These are phyloP conservation scores for Ilyonectria robusta DNA, from an alignment of 2,329 filamentous ascomycete species.

Conservation along the genomic window DNA sequence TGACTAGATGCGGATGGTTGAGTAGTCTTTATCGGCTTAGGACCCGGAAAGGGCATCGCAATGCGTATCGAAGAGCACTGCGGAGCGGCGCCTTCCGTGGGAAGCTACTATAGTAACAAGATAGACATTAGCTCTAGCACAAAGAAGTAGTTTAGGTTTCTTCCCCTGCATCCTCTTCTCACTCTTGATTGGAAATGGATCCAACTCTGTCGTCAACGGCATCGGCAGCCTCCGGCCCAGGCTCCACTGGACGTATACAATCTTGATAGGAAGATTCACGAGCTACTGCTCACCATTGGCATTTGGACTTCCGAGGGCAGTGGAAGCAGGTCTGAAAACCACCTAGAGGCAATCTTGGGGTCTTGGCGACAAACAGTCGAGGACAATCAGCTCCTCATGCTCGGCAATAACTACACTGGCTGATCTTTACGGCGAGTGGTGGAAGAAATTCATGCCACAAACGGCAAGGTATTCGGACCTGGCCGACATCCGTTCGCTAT, in stretches of 20 bases:
- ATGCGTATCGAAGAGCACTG: not conserved
- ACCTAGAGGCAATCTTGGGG: slow-evolving; percentile 36
- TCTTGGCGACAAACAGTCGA: slow-evolving; percentile 31
- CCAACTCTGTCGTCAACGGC: not conserved
- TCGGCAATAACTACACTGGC: slow-evolving; percentile 27
- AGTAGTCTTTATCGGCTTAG: not conserved
- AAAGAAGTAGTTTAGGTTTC: not conserved
- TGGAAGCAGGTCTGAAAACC: slow-evolving; percentile 26
- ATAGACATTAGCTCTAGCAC: not conserved
- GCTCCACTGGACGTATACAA: not conserved
- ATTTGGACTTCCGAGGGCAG: slow-evolving; percentile 29
- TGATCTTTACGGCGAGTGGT: slow-evolving; percentile 33
- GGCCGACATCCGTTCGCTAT: slow-evolving; percentile 36
- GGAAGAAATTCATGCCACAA: slow-evolving; percentile 41
- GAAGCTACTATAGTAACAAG: not conserved
- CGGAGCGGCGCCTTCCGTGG: not conserved
- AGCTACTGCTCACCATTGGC: slow-evolving; percentile 37
- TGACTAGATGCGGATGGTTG: not conserved
- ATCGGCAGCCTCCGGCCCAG: not conserved
- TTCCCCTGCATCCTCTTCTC: not conserved
- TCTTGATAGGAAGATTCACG: slow-evolving; percentile 21
- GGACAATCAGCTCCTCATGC: slow-evolving; percentile 27
- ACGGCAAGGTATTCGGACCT: slow-evolving; percentile 31
- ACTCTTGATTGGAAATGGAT: not conserved
- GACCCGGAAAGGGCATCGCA: slow-evolving; percentile 1